phyloP scores from a whole-genome alignment of 768 basidiomycete genomes.

The Leucosporidium yakuticum region DNA sequence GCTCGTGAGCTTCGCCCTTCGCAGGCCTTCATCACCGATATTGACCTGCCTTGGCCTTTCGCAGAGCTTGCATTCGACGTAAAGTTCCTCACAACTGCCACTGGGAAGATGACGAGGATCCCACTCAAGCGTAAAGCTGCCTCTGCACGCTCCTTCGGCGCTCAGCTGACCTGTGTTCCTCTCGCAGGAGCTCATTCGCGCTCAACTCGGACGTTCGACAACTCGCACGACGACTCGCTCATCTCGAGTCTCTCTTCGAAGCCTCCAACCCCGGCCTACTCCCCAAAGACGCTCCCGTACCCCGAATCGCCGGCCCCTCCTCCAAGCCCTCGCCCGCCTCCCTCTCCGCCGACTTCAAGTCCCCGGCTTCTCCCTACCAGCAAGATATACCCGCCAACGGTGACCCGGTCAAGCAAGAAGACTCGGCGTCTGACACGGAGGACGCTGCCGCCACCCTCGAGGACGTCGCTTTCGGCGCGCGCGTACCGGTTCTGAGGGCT shows the following conservation, averaged over 20 bases:
- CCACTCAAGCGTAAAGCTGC: neutral
- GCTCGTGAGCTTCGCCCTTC: constrained; percentile 20
- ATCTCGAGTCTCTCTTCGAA: constrained; percentile 30
- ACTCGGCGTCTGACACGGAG: constrained; percentile 27
- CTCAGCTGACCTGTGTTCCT: no score
- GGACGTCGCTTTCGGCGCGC: constrained; percentile 28
- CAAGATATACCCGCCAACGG: neutral
- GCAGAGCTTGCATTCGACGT: constrained; percentile 5
- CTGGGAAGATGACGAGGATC: constrained; percentile 12
- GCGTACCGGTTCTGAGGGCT: constrained; percentile 24
- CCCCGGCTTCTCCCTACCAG: neutral
- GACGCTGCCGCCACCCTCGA: constrained; percentile 28
- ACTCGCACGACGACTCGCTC: constrained; percentile 21
- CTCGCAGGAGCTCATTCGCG: constrained; percentile 15
- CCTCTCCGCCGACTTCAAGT: neutral
- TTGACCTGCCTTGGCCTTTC: neutral
- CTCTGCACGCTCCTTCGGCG: neutral
- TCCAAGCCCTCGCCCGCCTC: neutral
- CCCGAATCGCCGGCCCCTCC: neutral
- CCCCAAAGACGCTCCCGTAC: neutral
- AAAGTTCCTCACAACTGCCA: constrained; percentile 2
- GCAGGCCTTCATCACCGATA: constrained; percentile 9
- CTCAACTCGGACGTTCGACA: constrained; percentile 25
- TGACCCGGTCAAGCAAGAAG: neutral
- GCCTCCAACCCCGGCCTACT: constrained; percentile 6